phyloP scores from a whole-genome alignment of 2,329 filamentous ascomycete species.

The Lecanicillium sp. region DNA sequence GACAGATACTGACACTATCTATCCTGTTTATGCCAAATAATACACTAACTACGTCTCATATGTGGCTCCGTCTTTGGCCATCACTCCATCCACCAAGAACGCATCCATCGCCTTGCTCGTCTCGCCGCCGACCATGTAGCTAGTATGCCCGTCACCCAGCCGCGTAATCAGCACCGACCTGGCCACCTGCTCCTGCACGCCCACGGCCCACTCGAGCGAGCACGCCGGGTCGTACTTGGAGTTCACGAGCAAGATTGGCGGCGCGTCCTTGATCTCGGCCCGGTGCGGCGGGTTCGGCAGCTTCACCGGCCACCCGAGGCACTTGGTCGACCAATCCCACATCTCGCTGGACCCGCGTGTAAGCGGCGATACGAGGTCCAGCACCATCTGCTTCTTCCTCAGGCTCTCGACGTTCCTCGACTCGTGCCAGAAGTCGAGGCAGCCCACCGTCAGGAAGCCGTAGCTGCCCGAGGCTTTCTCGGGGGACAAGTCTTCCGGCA shows the following conservation, averaged over 20 bases:
- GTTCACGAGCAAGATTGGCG: conserved; percentile 17
- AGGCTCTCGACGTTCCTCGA: conserved; percentile 15
- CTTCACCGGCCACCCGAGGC: conserved; percentile 20
- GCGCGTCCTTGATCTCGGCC: conserved; percentile 5
- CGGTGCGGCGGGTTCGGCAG: conserved; percentile 15
- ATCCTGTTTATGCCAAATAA: too few relatives aligned
- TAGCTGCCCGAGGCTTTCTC: conserved; percentile 4
- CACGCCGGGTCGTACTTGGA: conserved; percentile 20
- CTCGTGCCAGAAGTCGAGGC: conserved; percentile 20
- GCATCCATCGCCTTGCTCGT: conserved; percentile 19
- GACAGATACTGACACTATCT: too few relatives aligned
- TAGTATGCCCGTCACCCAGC: conserved; percentile 22
- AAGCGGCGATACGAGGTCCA: conserved; percentile 15
- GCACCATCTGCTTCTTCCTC: conserved; percentile 13
- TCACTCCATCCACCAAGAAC: conserved; percentile 18
- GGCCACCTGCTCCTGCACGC: conserved; percentile 18
- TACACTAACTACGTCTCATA: conserved; percentile 15
- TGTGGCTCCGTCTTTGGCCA: conserved; percentile 20
- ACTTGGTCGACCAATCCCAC: conserved; percentile 17
- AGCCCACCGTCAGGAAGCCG: conserved; percentile 19
- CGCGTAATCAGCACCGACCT: conserved; percentile 20
- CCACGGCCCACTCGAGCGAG: conserved; percentile 18
- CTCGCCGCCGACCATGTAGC: conserved; percentile 17
- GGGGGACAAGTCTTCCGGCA: background rate
- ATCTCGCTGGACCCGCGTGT: conserved; percentile 17